A percentile compares a stretch with the other conserved stretches of the same genome.
Conservation (phyloP, 441 rosid genomes). For the Erodium trifolium region DNA sequence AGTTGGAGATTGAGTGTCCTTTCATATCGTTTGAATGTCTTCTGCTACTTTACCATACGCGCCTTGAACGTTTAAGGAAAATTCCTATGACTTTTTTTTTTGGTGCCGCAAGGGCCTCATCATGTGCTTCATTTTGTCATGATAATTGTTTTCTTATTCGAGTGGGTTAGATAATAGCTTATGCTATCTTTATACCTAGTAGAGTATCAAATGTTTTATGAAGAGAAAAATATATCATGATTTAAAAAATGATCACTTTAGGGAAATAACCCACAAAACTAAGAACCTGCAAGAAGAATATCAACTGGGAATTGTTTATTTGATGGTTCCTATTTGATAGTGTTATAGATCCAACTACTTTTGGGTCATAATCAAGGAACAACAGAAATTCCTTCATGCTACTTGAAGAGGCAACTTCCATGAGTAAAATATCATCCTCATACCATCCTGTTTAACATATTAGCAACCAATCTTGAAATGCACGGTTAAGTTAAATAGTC, state of each 20-base stretch:
- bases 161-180: not conserved
- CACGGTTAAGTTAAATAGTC: no score
- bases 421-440: no score
- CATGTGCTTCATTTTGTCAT: not conserved
- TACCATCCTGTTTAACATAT: no score
- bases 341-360: conserved; percentile 1
- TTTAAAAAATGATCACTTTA: not conserved
- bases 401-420: no score
- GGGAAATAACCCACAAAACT: not conserved
- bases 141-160: not conserved
- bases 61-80: not conserved
- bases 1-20: not conserved
- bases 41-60: not conserved
- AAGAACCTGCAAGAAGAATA: not conserved
- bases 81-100: not conserved
- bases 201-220: not conserved
- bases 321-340: not conserved
- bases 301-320: not conserved
- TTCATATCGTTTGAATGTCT: not conserved
- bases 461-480: no score
- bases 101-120: not conserved
- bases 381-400: no score
- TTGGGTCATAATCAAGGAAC: not conserved
- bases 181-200: not conserved
- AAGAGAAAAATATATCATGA: not conserved